Evolutionary conservation across 495 filamentous ascomycete species (phyloP), one percentile per base, ranked within the genome.

Genomic region (Daldinia childiae): DNA sequence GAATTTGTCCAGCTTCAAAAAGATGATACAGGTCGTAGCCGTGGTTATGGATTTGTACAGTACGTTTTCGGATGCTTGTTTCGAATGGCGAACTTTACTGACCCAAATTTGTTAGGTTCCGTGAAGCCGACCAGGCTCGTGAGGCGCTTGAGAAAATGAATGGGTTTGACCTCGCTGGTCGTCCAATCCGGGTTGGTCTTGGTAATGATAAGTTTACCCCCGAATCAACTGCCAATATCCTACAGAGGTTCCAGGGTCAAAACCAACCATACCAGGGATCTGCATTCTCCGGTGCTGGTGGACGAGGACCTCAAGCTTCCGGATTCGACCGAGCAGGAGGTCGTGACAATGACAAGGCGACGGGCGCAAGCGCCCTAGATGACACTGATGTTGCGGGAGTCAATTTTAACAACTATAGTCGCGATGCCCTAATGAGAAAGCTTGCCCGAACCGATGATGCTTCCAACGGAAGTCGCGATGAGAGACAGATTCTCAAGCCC

Each of bases 131-230:
- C 66, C 90, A 96, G 78, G 96, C 96, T 73, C 90, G 93, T 66
- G 93, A 97, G 77, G 96, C 96, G 55, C 85, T 99, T 60, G 93
- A 98, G 82, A 95, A 97, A 82, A 98, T 99, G 95, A 99, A 99
- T 83, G 94, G 94, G 56, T 99, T 97, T 84, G 96, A 98, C 80
- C 91, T 99, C 77, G 96, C 95, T 77, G 94, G 94, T 82, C 94
- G 96, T 76, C 93, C 93, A 61, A 98, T 99, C 77, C 93, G 96
- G 77, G 96, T 99, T 82, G 96, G 96, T 80, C 93, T 99, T 86
- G 96, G 96, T 82, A 99, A 97, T 85, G 96, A 99, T 92, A 98
- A 98, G 91, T 99, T 98, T 82, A 98, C 95, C 84, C 92, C 94
- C 71, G 95, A 98, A 84, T 95, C 94, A 80, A 97, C 92, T 80